These are phyloP conservation scores for Pseudoperonospora humuli DNA, from an alignment of 352 stramenopile species.

Conservation along the genomic window DNA sequence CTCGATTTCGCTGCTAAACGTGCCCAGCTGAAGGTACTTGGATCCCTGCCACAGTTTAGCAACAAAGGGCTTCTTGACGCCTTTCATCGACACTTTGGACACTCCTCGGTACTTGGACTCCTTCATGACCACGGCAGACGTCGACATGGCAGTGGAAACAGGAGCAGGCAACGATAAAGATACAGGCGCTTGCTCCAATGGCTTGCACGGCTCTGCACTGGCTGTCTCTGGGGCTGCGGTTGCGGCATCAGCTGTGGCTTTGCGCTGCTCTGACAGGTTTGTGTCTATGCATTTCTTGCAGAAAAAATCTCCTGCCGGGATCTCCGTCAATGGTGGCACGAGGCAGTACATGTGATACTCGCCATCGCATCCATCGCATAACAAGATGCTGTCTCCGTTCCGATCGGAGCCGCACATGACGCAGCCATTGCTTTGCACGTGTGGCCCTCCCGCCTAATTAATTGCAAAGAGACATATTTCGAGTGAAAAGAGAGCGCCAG, in stretches of 20 bases:
- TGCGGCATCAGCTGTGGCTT: slow-evolving; percentile 18
- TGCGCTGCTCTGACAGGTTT: slow-evolving; percentile 34
- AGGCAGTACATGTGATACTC: slow-evolving; percentile 86
- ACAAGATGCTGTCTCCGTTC: slow-evolving; percentile 71
- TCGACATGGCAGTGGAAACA: slow-evolving; percentile 2
- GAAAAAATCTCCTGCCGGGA: slow-evolving; percentile 77
- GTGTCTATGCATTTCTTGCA: slow-evolving; percentile 59
- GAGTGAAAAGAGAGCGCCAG: background rate
- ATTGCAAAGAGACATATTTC: background rate
- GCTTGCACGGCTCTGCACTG: background rate
- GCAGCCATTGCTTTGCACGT: slow-evolving; percentile 44
- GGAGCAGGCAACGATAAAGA: background rate
- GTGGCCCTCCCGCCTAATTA: slow-evolving; percentile 14
- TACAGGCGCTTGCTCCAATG: background rate
- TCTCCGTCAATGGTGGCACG: slow-evolving; percentile 56
- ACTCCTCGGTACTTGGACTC: slow-evolving; percentile 76
- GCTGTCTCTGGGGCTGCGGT: background rate
- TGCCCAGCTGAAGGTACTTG: slow-evolving; percentile 63
- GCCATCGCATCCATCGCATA: slow-evolving; percentile 79
- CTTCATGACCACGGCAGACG: slow-evolving; percentile 34
- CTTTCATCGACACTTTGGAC: slow-evolving; percentile 72
- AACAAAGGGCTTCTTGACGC: slow-evolving; percentile 76
- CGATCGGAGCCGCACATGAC: slow-evolving; percentile 62
- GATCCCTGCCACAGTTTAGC: slow-evolving; percentile 57
- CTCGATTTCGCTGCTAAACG: slow-evolving; percentile 71